These are phyloP conservation scores for Hyphopichia khmerensis DNA, from an alignment of 1,139 yeast genomes.

Conservation along the genomic window DNA sequence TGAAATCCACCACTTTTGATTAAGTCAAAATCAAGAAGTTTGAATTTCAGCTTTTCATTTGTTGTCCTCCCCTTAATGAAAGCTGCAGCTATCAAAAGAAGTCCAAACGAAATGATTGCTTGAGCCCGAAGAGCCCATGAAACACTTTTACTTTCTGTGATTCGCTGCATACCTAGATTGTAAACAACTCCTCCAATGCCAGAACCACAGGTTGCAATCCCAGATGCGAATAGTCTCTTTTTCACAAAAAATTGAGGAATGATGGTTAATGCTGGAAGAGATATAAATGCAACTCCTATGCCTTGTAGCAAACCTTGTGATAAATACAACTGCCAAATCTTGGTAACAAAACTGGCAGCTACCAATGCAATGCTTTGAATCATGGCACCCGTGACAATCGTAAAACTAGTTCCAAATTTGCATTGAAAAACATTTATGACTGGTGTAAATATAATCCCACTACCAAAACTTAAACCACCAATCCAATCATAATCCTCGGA, in stretches of 20 bases:
- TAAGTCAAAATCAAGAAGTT: slow-evolving; percentile 29
- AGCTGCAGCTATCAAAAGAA: slow-evolving; percentile 29
- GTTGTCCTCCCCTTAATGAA: slow-evolving; percentile 23
- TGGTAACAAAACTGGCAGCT: slow-evolving; percentile 45
- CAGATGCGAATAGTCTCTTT: slow-evolving; percentile 55
- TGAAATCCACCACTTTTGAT: slow-evolving; percentile 31
- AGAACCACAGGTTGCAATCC: slow-evolving; percentile 59
- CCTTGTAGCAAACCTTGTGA: slow-evolving; percentile 55
- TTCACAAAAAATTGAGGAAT: slow-evolving; percentile 55
- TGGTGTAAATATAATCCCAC: slow-evolving; percentile 18
- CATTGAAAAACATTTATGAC: slow-evolving; percentile 29
- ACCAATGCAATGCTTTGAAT: slow-evolving; percentile 43
- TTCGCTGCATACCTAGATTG: slow-evolving; percentile 36
- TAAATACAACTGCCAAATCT: slow-evolving; percentile 50
- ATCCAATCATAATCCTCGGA: slow-evolving; percentile 20
- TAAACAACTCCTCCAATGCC: slow-evolving; percentile 61
- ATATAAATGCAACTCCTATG: slow-evolving; percentile 46
- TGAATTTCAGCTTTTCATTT: slow-evolving; percentile 30
- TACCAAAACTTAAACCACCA: slow-evolving; percentile 24
- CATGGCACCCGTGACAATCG: slow-evolving; percentile 32
- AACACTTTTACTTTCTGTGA: slow-evolving; percentile 25
- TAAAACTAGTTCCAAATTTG: slow-evolving; percentile 26
- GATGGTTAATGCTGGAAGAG: slow-evolving; percentile 41
- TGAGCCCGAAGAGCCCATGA: slow-evolving; percentile 39
- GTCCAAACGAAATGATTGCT: slow-evolving; percentile 32